A percentile compares a stretch with the other conserved stretches of the same genome.
Evolutionary conservation across 1,139 yeast species (phyloP).

Genomic region (Trichomonascaceae sp.): DNA sequence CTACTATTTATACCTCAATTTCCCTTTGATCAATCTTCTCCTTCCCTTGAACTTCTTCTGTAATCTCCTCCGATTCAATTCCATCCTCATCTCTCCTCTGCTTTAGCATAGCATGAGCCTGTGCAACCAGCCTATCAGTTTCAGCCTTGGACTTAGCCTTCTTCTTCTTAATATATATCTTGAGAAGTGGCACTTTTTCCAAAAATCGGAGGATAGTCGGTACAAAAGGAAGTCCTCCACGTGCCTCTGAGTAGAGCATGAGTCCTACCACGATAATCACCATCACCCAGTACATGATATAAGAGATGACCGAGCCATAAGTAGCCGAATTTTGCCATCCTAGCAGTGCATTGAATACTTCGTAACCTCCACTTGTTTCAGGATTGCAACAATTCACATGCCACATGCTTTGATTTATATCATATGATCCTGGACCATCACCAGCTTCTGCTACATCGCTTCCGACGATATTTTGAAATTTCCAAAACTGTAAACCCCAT

Average conservation of each 20-base stretch:
- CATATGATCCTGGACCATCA: constrained; percentile 88
- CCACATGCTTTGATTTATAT: constrained; percentile 72
- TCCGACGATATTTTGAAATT: constrained; percentile 60
- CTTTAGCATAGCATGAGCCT: constrained; percentile 9
- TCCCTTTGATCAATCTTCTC: not conserved
- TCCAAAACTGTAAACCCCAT: constrained; percentile 73
- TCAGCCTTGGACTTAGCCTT: constrained; percentile 7
- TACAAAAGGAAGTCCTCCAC: constrained; percentile 51
- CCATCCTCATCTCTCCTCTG: not conserved
- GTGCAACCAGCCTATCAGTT: not conserved
- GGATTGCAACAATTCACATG: constrained; percentile 95
- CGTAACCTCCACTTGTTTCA: constrained; percentile 85
- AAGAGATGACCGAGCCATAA: constrained; percentile 76
- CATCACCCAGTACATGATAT: constrained; percentile 78
- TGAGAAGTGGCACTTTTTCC: constrained; percentile 13
- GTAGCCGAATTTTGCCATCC: constrained; percentile 95
- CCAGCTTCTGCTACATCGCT: constrained; percentile 89
- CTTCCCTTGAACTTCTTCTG: not conserved
- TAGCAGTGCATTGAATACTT: constrained; percentile 75
- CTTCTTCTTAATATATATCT: constrained; percentile 5
- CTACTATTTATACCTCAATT: not conserved
- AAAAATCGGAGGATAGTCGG: not conserved
- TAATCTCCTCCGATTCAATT: constrained; percentile 17
- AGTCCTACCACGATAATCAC: constrained; percentile 48
- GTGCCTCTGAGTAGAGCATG: constrained; percentile 67